These are phyloP conservation scores for Elongisporangium senticosum DNA, from an alignment of 352 stramenopile species.

Conservation along the genomic window DNA sequence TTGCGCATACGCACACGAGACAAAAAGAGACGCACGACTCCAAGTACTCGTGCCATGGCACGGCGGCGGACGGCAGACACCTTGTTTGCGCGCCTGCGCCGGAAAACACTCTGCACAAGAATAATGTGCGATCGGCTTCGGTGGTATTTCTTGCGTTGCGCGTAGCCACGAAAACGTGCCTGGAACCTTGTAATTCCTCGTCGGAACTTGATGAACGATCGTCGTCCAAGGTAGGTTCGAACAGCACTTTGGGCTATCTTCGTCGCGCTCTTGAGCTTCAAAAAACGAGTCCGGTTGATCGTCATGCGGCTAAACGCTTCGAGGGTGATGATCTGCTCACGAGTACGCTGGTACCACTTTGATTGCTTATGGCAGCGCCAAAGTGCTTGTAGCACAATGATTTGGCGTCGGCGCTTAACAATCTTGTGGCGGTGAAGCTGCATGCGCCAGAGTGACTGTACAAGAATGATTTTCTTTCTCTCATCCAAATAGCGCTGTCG, in stretches of 20 bases:
- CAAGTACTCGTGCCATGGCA: slow-evolving; percentile 62
- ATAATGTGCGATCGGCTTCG: slow-evolving; percentile 38
- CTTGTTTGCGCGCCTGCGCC: slow-evolving; percentile 50
- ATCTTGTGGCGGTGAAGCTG: slow-evolving; percentile 55
- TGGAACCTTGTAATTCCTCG: slow-evolving; percentile 69
- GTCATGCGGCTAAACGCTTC: slow-evolving; percentile 69
- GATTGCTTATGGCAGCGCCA: slow-evolving; percentile 67
- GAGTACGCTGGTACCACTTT: slow-evolving; percentile 46
- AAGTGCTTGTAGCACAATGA: slow-evolving; percentile 74
- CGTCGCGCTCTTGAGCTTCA: slow-evolving; percentile 42
- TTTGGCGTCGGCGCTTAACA: slow-evolving; percentile 31
- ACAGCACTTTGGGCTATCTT: slow-evolving; percentile 68
- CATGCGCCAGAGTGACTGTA: slow-evolving; percentile 82
- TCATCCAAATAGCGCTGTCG: slow-evolving; percentile 56
- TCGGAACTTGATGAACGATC: slow-evolving; percentile 56
- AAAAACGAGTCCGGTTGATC: slow-evolving; percentile 40
- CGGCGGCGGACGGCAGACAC: slow-evolving; percentile 44
- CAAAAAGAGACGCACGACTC: slow-evolving; percentile 71
- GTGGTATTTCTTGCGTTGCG: slow-evolving; percentile 64
- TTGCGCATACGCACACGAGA: slow-evolving; percentile 81
- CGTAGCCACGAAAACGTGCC: slow-evolving; percentile 47
- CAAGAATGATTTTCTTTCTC: slow-evolving; percentile 60
- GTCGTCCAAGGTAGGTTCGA: slow-evolving; percentile 59
- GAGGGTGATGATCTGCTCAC: slow-evolving; percentile 55
- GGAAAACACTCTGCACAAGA: slow-evolving; percentile 71